Percentiles rank a stretch among this genome's conserved stretches.
Evolutionary conservation across 345 rosid species (phyloP).

Genomic region (Psidium friedrichsthalianum): DNA sequence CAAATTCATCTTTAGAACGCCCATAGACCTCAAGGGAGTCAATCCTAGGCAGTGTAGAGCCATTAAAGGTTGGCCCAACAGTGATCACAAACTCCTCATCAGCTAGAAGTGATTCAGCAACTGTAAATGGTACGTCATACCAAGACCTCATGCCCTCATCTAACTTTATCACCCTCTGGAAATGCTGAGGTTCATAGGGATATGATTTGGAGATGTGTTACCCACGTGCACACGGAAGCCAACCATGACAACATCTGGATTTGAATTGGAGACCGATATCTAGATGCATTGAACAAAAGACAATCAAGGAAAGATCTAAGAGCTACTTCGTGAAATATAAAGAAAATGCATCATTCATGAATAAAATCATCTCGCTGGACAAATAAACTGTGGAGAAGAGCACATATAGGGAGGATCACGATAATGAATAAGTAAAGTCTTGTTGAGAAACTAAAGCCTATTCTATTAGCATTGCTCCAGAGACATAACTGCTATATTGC

Average conservation of each 20-base stretch:
- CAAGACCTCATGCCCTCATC: constrained; percentile 95
- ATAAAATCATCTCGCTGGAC: not conserved
- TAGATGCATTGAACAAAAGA: constrained; percentile 17
- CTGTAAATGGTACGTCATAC: constrained; percentile 96
- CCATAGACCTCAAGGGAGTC: constrained; percentile 95
- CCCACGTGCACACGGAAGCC: constrained; percentile 97
- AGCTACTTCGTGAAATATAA: not conserved
- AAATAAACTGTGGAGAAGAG: not conserved
- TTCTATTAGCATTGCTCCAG: not conserved
- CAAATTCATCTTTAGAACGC: constrained; percentile 97
- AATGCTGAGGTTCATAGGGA: constrained; percentile 78
- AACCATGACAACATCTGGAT: constrained; percentile 95
- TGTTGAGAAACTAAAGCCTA: not conserved
- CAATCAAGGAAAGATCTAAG: not conserved
- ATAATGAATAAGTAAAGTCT: not conserved
- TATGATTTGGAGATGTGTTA: constrained; percentile 73
- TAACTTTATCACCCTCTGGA: constrained; percentile 84
- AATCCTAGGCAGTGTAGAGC: constrained; percentile 73
- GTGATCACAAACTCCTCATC: constrained; percentile 86
- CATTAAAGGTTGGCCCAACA: constrained; percentile 78
- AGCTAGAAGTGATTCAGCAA: constrained; percentile 93
- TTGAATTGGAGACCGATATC: constrained; percentile 86
- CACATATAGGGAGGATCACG: not conserved
- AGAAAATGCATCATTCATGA: not conserved
- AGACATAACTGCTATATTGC: not conserved